These are phyloP conservation scores for Scheffersomyces illinoinensis DNA, from an alignment of 1,139 yeast species.

Conservation along the genomic window DNA sequence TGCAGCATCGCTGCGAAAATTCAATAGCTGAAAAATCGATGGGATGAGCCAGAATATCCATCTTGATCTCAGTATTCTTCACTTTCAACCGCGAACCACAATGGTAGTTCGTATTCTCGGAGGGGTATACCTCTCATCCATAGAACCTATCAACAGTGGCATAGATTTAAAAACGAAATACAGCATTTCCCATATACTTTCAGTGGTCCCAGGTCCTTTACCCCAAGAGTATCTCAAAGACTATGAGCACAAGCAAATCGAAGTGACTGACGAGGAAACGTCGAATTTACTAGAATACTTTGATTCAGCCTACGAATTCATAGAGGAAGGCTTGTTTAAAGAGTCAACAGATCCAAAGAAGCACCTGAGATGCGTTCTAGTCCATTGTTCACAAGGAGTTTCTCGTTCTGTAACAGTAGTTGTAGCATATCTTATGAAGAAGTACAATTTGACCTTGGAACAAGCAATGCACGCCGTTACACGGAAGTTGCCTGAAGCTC, in stretches of 20 bases:
- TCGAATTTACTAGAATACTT: conserved; percentile 67
- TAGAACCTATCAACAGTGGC: conserved; percentile 50
- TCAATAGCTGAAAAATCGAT: neutral
- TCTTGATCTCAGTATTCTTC: neutral
- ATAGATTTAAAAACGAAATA: conserved; percentile 43
- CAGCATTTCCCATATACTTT: conserved; percentile 67
- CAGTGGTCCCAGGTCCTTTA: conserved; percentile 65
- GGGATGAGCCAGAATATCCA: neutral
- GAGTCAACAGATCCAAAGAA: conserved; percentile 32
- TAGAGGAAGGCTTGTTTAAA: conserved; percentile 59
- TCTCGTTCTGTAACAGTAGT: conserved; percentile 77
- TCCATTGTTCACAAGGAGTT: conserved; percentile 86
- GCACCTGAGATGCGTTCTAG: conserved; percentile 50
- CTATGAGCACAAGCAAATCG: conserved; percentile 62
- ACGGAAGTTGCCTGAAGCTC: conserved; percentile 56
- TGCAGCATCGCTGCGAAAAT: neutral
- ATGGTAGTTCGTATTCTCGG: conserved; percentile 57
- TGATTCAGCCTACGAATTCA: conserved; percentile 61
- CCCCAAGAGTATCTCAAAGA: conserved; percentile 49
- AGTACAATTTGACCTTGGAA: conserved; percentile 55
- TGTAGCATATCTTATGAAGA: conserved; percentile 78
- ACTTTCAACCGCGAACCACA: neutral
- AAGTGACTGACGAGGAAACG: conserved; percentile 65
- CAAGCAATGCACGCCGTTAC: conserved; percentile 74
- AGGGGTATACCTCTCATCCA: conserved; percentile 61